Base-by-base conservation (phyloP, 139 green algal genomes). In the Astrephomene gubernaculifera region DNA sequence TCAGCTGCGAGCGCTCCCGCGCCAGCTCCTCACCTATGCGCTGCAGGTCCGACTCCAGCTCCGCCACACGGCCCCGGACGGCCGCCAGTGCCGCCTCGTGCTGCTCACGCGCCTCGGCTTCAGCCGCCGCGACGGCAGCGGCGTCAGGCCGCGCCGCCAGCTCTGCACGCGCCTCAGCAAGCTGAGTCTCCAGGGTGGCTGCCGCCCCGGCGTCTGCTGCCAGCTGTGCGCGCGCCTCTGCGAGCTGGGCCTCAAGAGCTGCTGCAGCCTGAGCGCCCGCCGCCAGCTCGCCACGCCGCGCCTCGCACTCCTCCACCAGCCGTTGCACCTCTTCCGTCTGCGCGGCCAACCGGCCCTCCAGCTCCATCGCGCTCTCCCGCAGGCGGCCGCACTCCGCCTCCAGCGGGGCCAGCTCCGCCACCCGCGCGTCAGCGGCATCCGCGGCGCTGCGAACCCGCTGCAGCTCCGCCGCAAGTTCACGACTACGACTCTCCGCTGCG, bases 31-130 rank as follows among this genome's bases (percentile, higher is more conserved):
- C 72, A 12, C 22, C 14, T 8, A 35, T 22, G 35, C 49, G 35
- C 0, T 1, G 1, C 24, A 81, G 52, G 22, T 68, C 72, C 22
- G 43, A 61, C 61, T 84, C 78, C 21, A 84, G 44, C 41, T 84
- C 78, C 31, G 78, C n/a, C 29, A 74, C 31, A 1, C 63, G 78
- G 7, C n/a, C 43, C 7, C 39, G 38, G 5, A 38, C 63, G 10
- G 33, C 67, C 35, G 79, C 79, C 39, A 86, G 79, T 52, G 45
- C 79, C 9, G 44, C 64, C 22, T 68, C 79, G 35, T 76, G 52
- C 53, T 1, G 14, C 53, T 54, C 27, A 0, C 25, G 71, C 49
- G 45, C 22, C 5, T 27, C 60, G 29, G 29, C 79, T 24, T 5
- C 79, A 4, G 65, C 45, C 1, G 65, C 79, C 6, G 31, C 64